These are phyloP conservation scores for Lavandula angustifolia DNA, from an alignment of 257 asterid genomes.

Conservation along the genomic window DNA sequence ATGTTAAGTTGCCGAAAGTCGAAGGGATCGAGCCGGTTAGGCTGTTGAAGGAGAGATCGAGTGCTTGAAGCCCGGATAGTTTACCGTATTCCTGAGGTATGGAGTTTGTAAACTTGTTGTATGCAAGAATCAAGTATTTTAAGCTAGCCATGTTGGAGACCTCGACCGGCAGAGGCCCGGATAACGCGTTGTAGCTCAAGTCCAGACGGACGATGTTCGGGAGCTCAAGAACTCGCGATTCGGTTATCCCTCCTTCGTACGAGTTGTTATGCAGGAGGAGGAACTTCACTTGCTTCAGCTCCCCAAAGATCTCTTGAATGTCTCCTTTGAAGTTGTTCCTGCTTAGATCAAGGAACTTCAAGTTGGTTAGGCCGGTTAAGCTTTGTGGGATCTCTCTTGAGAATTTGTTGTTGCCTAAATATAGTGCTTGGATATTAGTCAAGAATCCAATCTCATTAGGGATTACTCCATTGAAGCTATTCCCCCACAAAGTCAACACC, in stretches of 20 bases:
- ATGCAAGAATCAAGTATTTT: conserved; percentile 70
- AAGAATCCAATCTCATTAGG: conserved; percentile 70
- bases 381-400: conserved; percentile 74
- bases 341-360: conserved; percentile 74
- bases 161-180: conserved; percentile 68
- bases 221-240: conserved; percentile 61
- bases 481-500: conserved; percentile 56
- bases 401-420: conserved; percentile 66
- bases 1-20: conserved; percentile 60
- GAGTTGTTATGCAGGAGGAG: conserved; percentile 64
- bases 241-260: conserved; percentile 58
- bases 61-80: conserved; percentile 66
- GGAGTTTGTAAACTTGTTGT: conserved; percentile 62
- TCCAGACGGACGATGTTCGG: conserved; percentile 67
- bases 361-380: conserved; percentile 44
- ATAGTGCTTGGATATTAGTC: conserved; percentile 49
- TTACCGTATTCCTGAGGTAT: conserved; percentile 77
- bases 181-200: conserved; percentile 70
- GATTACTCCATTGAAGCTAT: conserved; percentile 59
- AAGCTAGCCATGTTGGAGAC: conserved; percentile 56
- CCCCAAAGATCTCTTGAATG: conserved; percentile 66
- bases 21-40: conserved; percentile 63
- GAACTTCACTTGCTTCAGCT: conserved; percentile 58
- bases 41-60: conserved; percentile 78
- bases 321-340: conserved; percentile 66